A percentile compares a stretch with the other conserved stretches of the same genome.
Conservation (phyloP, 768 basidiomycete genomes). For the Rhodotorula sphaerocarpa region DNA sequence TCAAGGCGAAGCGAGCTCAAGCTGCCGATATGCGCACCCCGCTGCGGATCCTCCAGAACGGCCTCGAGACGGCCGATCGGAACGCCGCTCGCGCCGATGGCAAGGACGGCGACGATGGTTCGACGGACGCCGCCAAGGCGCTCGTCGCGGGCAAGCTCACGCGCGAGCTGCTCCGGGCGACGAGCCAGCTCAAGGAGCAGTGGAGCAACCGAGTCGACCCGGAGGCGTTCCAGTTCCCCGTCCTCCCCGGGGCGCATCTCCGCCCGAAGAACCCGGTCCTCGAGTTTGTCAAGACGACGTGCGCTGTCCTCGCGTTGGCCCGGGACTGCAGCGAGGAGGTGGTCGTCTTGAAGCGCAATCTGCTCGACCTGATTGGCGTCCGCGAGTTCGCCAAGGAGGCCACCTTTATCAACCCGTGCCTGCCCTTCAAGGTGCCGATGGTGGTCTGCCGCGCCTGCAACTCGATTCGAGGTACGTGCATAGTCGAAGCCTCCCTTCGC, state of each 20-base stretch:
- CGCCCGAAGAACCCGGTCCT: constrained; percentile 69
- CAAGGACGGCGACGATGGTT: constrained; percentile 56
- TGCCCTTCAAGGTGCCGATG: constrained; percentile 70
- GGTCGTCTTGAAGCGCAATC: constrained; percentile 74
- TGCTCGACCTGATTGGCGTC: constrained; percentile 77
- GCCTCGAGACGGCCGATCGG: constrained; percentile 26
- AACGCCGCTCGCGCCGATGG: constrained; percentile 60
- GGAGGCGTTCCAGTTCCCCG: constrained; percentile 62
- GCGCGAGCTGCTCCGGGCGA: constrained; percentile 62
- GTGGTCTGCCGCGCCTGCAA: constrained; percentile 71
- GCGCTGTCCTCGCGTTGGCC: constrained; percentile 69
- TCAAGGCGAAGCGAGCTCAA: constrained; percentile 54
- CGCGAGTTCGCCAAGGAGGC: constrained; percentile 76
- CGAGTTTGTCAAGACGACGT: constrained; percentile 79
- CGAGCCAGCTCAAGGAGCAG: constrained; percentile 50
- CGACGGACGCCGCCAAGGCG: constrained; percentile 59
- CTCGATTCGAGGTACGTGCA: constrained; percentile 28
- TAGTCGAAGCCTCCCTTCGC: not conserved
- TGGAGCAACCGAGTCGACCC: constrained; percentile 23
- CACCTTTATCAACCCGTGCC: constrained; percentile 77
- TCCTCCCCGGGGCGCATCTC: constrained; percentile 77
- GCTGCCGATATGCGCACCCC: constrained; percentile 60
- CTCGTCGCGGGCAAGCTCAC: constrained; percentile 76
- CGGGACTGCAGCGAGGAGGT: constrained; percentile 78
- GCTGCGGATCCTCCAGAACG: constrained; percentile 61